Base-by-base conservation (phyloP, 768 basidiomycete species). In the Podaxis rugospora region DNA sequence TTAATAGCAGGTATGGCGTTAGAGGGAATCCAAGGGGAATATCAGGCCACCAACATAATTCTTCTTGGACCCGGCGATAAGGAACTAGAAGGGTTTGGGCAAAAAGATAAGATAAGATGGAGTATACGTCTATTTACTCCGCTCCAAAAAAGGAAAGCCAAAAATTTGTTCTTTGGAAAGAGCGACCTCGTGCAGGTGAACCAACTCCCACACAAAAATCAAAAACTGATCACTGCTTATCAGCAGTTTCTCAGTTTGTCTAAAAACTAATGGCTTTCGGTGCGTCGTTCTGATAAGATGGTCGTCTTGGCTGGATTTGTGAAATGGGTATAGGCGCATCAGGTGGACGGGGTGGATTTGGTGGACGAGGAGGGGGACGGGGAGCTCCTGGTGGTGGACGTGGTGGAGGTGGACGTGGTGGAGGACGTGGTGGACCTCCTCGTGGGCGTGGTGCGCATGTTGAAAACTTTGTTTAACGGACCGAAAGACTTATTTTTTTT, bases 261-360 rank as follows among this genome's bases (percentile, higher is more conserved):
- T 18, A n/a, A 16, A 44, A 6, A 44, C 40, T 55, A 66, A 75
- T 75, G 74, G 72, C 72, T 65, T 75, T 73, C 61, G 74, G 74
- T 74, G 11, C 37, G 71, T 50, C 52, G 11, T 50, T 46, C 25
- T 2, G 27, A 11, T 21, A 35, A 10, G 21, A 14, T 2, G 28
- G 5, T 40, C 9, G 21, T 39, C 28, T 46, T 21, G 36, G 18
- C 23, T 10, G 42, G 18, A 21, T 2, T n/a, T 5, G 42, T 32
- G 2, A 13, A 25, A 40, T 39, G 10, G 32, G 35, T 27, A 40
- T 57, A 80, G 80, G 80, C 68, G 77, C 75, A 77, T 80, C 89
- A 73, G 92, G 92, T 57, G 81, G 81, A 64, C 72, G 83, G 52
- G 78, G 80, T 53, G 75, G 78, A 63, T 69, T 72, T 61, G 72